Evolutionary conservation across 345 rosid species (phyloP).

Genomic region (Eucalyptus lansdowneana): DNA sequence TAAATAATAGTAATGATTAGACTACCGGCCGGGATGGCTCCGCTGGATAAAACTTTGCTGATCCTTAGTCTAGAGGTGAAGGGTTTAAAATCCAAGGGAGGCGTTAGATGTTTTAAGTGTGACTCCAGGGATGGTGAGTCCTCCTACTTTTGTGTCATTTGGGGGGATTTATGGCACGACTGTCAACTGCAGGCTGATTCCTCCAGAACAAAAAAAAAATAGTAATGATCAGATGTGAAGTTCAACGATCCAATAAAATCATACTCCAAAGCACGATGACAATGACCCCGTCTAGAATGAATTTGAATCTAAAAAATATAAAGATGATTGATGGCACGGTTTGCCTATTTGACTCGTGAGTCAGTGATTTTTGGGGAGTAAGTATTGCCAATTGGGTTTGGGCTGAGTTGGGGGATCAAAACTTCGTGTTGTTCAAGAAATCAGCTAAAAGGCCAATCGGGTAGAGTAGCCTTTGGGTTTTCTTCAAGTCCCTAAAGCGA

Average conservation of each 20-base stretch:
- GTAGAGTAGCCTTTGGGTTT: background rate
- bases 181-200: too few relatives aligned
- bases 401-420: background rate
- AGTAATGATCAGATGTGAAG: background rate
- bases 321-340: background rate
- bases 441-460: background rate
- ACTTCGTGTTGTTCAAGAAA: background rate
- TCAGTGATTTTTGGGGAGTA: background rate
- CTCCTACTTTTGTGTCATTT: too few relatives aligned
- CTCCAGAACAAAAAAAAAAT: too few relatives aligned
- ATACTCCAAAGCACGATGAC: background rate
- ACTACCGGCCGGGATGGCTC: too few relatives aligned
- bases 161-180: too few relatives aligned
- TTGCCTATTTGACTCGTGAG: background rate
- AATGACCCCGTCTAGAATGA: background rate
- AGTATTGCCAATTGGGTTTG: background rate
- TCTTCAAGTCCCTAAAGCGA: background rate
- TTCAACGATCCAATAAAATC: background rate
- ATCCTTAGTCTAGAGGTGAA: too few relatives aligned
- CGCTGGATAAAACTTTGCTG: too few relatives aligned
- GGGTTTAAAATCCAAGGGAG: too few relatives aligned
- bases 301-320: background rate
- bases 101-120: too few relatives aligned
- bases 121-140: too few relatives aligned
- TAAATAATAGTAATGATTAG: too few relatives aligned